Evolutionary conservation across 768 basidiomycete species (phyloP), one percentile per base, ranked within the genome.

Genomic region (Collybia mongolica): DNA sequence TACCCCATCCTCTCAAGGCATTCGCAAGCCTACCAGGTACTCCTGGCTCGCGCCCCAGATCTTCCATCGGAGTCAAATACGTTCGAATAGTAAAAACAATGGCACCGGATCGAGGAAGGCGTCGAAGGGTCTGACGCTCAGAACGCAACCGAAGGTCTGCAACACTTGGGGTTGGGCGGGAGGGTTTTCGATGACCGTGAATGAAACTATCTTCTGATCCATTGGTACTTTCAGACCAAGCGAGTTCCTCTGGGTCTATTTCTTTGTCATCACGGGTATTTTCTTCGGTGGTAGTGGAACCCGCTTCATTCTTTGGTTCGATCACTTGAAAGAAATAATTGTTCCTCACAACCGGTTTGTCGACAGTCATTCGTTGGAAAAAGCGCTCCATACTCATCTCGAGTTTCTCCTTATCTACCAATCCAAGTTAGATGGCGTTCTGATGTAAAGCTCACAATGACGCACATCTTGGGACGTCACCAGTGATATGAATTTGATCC

Each of bases 401-500:
- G 28, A 90, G 72, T 62, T 81, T 84, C 53, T 80, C 79, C 60
- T 75, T 65, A 62, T 84, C 83, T 85, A 63, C 20, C 40, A 35
- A 43, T 39, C 11, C 23, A 8, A 43, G 17, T 6, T 20, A 17
- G 4, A 11, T 38, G 6, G 22, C 4, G 28, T 22, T 3, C 17
- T 12, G 0, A 1, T 47, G 32, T 9, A 48, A 38, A 45, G 38
- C 28, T 47, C n/a, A 38, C 35, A 24, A 8, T 38, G 37, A 67
- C 84, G 61, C 64, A 86, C 87, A 89, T 65, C 81, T 81, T 15
- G 88, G 86, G 35, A 90, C 89, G 59, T 83, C 71, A 22, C 90
- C 88, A 22, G 75, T 72, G 48, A 71, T 65, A 65, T 91, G 88
- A 38, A 90, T 89, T 47, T 88, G 82, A 47, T 88, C 83, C 32